Conservation (phyloP, 768 basidiomycete genomes). For the Collybia nuda region DNA sequence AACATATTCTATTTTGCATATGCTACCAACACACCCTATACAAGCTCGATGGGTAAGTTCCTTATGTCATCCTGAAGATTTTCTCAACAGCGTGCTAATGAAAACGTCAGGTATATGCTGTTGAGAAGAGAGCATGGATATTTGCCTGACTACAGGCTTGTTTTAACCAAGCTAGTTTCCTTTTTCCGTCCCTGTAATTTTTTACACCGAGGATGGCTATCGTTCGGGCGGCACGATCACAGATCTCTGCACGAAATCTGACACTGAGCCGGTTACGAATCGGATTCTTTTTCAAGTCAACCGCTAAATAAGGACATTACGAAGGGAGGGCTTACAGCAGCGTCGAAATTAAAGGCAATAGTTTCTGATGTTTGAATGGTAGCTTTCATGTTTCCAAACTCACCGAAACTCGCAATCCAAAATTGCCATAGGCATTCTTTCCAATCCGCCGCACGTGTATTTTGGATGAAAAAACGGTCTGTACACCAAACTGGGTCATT, state of each 20-base stretch:
- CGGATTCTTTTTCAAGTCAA: constrained; percentile 1
- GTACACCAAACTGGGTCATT: constrained; percentile 60
- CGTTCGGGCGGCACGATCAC: constrained; percentile 46
- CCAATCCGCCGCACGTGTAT: constrained; percentile 54
- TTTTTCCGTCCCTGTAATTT: constrained; percentile 33
- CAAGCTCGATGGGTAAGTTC: neutral
- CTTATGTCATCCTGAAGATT: constrained; percentile 7
- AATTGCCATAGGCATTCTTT: constrained; percentile 67
- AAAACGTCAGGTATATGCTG: neutral
- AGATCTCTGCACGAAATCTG: constrained; percentile 53
- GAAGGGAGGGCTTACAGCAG: neutral
- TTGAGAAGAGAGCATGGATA: neutral
- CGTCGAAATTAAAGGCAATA: constrained; percentile 8
- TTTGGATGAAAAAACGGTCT: constrained; percentile 48
- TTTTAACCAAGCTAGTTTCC: constrained; percentile 53
- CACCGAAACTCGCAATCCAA: constrained; percentile 54
- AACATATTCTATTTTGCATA: neutral
- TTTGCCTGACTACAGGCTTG: constrained; percentile 52
- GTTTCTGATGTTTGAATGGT: constrained; percentile 1
- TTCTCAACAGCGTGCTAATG: constrained; percentile 9
- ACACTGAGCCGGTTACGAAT: constrained; percentile 37
- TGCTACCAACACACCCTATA: neutral
- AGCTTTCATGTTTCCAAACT: constrained; percentile 22
- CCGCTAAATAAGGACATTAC: neutral
- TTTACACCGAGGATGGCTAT: constrained; percentile 31